Conservation (phyloP, 495 filamentous ascomycete species). For the Lentithecium fluviatile region DNA sequence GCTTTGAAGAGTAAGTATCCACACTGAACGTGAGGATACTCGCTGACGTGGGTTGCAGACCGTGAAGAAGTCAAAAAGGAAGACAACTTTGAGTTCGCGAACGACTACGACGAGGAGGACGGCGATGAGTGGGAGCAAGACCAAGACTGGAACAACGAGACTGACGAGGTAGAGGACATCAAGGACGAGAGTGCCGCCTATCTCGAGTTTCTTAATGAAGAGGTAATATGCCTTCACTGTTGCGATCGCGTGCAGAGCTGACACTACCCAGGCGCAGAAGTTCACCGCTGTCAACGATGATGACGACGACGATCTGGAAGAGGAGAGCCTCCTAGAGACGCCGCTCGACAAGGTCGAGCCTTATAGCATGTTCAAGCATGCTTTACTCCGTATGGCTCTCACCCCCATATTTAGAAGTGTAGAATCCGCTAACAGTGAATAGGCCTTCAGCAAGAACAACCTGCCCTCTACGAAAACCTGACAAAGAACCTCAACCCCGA, state of each 20-base stretch:
- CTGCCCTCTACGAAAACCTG: slow-evolving; percentile 78
- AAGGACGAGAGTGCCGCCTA: slow-evolving; percentile 92
- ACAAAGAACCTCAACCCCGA: slow-evolving; percentile 74
- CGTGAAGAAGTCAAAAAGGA: slow-evolving; percentile 93
- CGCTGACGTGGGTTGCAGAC: slow-evolving; percentile 47
- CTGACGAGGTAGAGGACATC: slow-evolving; percentile 65
- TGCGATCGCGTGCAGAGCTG: slow-evolving; percentile 27
- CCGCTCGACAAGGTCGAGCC: slow-evolving; percentile 93
- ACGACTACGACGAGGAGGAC: slow-evolving; percentile 60
- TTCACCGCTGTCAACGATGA: slow-evolving; percentile 68
- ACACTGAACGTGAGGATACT: background rate
- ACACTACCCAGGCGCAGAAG: slow-evolving; percentile 67
- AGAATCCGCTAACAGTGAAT: slow-evolving; percentile 28
- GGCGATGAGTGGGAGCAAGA: slow-evolving; percentile 74
- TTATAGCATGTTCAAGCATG: slow-evolving; percentile 79
- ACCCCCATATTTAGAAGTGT: background rate
- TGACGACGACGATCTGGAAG: slow-evolving; percentile 88
- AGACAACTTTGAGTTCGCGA: slow-evolving; percentile 70
- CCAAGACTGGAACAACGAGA: slow-evolving; percentile 58
- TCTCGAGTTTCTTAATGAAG: slow-evolving; percentile 90
- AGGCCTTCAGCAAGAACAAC: slow-evolving; percentile 89
- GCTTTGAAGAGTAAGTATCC: slow-evolving; percentile 71
- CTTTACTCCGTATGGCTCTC: slow-evolving; percentile 68
- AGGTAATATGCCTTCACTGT: slow-evolving; percentile 53
- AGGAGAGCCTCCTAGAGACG: slow-evolving; percentile 87